These are phyloP conservation scores for Pontederia paniculata DNA, from an alignment of 176 grass and related monocot species.

Conservation along the genomic window DNA sequence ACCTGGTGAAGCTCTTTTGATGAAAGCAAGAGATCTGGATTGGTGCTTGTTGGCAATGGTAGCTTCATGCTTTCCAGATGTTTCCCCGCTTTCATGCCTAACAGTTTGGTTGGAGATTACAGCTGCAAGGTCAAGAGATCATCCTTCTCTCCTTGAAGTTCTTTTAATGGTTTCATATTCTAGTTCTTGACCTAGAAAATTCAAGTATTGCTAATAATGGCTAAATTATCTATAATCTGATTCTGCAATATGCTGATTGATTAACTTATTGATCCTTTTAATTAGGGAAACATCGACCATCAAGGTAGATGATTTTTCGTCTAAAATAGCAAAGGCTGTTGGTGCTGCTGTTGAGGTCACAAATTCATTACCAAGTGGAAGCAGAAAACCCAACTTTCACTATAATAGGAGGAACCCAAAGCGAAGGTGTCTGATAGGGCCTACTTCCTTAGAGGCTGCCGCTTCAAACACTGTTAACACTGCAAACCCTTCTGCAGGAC, in stretches of 20 bases:
- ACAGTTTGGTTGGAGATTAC: slow-evolving; percentile 96
- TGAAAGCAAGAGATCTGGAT: slow-evolving; percentile 69
- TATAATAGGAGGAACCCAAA: slow-evolving; percentile 91
- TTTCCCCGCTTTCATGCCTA: slow-evolving; percentile 62
- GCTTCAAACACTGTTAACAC: slow-evolving; percentile 20
- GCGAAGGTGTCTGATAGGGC: slow-evolving; percentile 47
- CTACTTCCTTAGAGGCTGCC: slow-evolving; percentile 23
- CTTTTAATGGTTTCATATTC: background rate
- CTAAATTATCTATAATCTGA: background rate
- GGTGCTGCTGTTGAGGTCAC: slow-evolving; percentile 69
- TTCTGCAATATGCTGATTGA: slow-evolving; percentile 27
- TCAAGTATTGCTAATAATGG: background rate
- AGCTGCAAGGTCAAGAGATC: slow-evolving; percentile 43
- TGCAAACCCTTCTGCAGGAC: slow-evolving; percentile 24
- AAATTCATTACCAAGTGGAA: slow-evolving; percentile 55
- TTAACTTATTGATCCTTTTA: slow-evolving; percentile 11
- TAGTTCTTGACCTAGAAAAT: background rate
- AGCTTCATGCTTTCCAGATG: slow-evolving; percentile 88
- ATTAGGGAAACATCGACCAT: slow-evolving; percentile 57
- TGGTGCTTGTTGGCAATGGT: slow-evolving; percentile 83
- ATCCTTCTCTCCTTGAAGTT: no score
- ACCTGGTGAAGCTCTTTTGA: slow-evolving; percentile 71
- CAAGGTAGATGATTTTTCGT: slow-evolving; percentile 56
- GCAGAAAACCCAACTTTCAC: slow-evolving; percentile 45
- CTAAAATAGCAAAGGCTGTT: slow-evolving; percentile 60